phyloP scores from a whole-genome alignment of 306 rosid genomes.

The Vigna reflexopilosa region DNA sequence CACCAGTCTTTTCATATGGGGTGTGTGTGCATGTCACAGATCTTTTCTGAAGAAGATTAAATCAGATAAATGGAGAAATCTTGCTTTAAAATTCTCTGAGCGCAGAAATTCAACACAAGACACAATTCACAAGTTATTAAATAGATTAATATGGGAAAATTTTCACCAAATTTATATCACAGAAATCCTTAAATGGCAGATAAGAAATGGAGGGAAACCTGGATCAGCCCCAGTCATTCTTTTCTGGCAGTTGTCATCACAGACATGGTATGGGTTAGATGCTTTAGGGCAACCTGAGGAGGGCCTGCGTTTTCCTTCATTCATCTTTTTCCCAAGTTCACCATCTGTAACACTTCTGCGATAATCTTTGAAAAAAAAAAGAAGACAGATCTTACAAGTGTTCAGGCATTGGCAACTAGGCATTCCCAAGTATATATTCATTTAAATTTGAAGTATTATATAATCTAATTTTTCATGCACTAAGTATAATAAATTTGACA shows the following conservation, averaged over 20 bases:
- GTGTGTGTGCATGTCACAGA: neutral
- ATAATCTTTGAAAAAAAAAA: slow-evolving; percentile 48
- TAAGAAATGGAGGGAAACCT: slow-evolving; percentile 52
- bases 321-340: slow-evolving; percentile 56
- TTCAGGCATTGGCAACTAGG: slow-evolving; percentile 34
- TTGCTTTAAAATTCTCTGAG: neutral
- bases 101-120: slow-evolving; percentile 24
- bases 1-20: neutral
- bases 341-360: slow-evolving; percentile 50
- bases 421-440: neutral
- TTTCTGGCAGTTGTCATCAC: slow-evolving; percentile 57
- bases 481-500: no score
- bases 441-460: slow-evolving; percentile 5
- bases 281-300: slow-evolving; percentile 63
- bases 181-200: slow-evolving; percentile 30
- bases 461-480: no score
- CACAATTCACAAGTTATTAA: neutral
- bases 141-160: neutral
- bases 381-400: slow-evolving; percentile 37
- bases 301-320: slow-evolving; percentile 49
- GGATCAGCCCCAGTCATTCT: slow-evolving; percentile 53
- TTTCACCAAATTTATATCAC: neutral
- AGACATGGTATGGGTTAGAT: slow-evolving; percentile 73
- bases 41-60: neutral
- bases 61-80: neutral